Conservation (phyloP, 1,284 basidiomycete genomes). For the Apiotrichum montevideense region DNA sequence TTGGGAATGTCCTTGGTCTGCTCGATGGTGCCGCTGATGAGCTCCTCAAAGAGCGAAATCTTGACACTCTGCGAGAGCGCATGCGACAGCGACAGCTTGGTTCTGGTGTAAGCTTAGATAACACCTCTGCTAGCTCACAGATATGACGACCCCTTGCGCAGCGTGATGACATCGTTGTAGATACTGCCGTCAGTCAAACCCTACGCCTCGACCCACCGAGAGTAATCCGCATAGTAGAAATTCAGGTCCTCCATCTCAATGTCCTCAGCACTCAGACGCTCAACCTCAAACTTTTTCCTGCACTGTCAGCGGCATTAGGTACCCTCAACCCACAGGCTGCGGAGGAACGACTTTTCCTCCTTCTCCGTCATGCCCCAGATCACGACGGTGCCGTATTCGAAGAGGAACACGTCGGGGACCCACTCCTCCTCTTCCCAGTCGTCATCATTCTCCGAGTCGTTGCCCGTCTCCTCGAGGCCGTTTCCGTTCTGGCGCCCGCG, state of each 20-base stretch:
- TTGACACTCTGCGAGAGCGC: conserved; percentile 94
- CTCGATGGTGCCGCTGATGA: conserved; percentile 89
- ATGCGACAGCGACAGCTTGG: conserved; percentile 89
- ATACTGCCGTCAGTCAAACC: conserved; percentile 55
- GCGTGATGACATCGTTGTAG: conserved; percentile 96
- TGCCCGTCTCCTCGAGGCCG: conserved; percentile 7
- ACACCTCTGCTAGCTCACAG: conserved; percentile 59
- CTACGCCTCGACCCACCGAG: conserved; percentile 55
- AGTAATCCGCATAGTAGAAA: conserved; percentile 95
- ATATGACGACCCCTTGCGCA: conserved; percentile 88
- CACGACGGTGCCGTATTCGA: conserved; percentile 83
- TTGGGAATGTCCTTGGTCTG: conserved; percentile 95
- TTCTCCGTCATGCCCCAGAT: conserved; percentile 95
- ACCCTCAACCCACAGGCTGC: conserved; percentile 63
- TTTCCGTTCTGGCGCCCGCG: conserved; percentile 49
- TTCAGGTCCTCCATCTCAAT: conserved; percentile 95
- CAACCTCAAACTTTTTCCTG: conserved; percentile 88
- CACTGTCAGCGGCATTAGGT: conserved; percentile 2
- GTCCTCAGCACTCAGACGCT: conserved; percentile 73
- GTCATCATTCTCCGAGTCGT: conserved; percentile 37
- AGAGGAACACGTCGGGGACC: conserved; percentile 77
- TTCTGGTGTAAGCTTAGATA: conserved; percentile 54
- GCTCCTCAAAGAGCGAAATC: conserved; percentile 89
- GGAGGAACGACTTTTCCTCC: conserved; percentile 81
- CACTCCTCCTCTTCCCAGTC: conserved; percentile 57